Evolutionary conservation across 805 yeast species (phyloP).

Genomic region (Scheffersomyces lignosus): DNA sequence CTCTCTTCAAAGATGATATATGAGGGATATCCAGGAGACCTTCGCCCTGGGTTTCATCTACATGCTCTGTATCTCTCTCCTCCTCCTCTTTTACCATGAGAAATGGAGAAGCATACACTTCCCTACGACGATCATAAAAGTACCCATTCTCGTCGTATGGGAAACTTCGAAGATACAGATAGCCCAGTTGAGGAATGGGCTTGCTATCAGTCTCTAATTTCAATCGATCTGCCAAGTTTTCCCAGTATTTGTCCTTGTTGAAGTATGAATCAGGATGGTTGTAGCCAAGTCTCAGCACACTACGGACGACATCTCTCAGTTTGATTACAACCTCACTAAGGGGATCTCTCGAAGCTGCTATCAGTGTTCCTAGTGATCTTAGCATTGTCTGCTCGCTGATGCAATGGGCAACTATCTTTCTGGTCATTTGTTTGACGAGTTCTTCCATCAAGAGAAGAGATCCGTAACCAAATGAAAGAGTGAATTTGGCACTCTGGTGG

Average conservation of each 20-base stretch:
- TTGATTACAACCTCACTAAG: background rate
- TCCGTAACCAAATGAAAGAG: background rate
- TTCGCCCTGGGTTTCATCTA: background rate
- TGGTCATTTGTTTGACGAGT: slow-evolving; percentile 3
- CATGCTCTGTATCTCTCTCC: slow-evolving; percentile 2
- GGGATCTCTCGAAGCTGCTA: background rate
- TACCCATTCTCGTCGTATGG: too few species aligned
- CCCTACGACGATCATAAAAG: background rate
- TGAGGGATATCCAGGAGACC: slow-evolving; percentile 1
- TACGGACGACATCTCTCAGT: background rate
- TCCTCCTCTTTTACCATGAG: background rate
- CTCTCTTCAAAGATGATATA: slow-evolving; percentile 1
- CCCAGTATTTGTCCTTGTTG: slow-evolving; percentile 10
- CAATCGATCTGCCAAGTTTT: slow-evolving; percentile 3
- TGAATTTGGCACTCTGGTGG: background rate
- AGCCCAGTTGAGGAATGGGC: too few species aligned
- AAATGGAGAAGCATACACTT: background rate
- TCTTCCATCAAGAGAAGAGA: slow-evolving; percentile 8
- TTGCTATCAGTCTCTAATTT: background rate
- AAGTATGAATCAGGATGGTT: slow-evolving; percentile 1
- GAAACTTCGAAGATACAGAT: too few species aligned
- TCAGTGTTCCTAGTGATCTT: background rate
- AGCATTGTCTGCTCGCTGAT: background rate
- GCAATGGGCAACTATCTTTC: slow-evolving; percentile 1
- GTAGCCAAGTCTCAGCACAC: background rate